Base-by-base conservation (phyloP, 1,139 yeast species). In the Geotrichum bryndzae region DNA sequence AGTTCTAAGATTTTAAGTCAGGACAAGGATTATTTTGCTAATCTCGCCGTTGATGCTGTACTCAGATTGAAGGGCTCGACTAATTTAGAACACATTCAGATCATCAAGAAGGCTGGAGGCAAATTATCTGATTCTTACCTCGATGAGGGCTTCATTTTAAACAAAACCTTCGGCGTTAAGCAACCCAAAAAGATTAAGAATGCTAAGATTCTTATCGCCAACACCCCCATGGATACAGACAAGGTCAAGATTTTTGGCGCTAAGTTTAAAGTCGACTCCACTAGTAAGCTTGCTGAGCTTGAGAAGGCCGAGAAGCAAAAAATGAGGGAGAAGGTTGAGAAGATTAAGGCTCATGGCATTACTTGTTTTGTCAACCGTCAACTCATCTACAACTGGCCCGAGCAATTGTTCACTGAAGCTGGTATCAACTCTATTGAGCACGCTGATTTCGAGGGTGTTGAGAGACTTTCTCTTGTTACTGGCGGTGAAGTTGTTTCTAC, bases 401-500 rank as follows among this genome's bases (percentile, higher is more conserved):
- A 94, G 77, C 97, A 90, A 76, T 80, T 94, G 68, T 90, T 94
- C 72, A 84, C 96, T 6, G 99, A 94, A 70, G 77, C 90, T 54
- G 85, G 87, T 63, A 88, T 94, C 70, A 92, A 90, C 76, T 86
- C 97, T 45, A 90, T 94, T 67, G 99, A 94, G 77, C 99, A 95
- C 73, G 99, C 99, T 25, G 99, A 95, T 76, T 95, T 95, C 70
- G 99, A 90, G 72, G 99, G 99, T 70, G 91, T 94, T 63, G 99
- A 94, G 79, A 86, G 99, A 74, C 82, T 94, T 68, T 97, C 99
- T 3, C 80, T 94, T 57, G 99, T 92, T 31, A 92, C 98, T 6
- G 99, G 99, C 58, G 99, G 97, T 70, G 99, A 94, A 78, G 98
- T 95, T 62, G 97, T 88, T 2, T 92, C 98, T 13, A 94, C 99